These are phyloP conservation scores for Fusarium xyrophilum DNA, from an alignment of 2,329 filamentous ascomycete species.

Conservation along the genomic window DNA sequence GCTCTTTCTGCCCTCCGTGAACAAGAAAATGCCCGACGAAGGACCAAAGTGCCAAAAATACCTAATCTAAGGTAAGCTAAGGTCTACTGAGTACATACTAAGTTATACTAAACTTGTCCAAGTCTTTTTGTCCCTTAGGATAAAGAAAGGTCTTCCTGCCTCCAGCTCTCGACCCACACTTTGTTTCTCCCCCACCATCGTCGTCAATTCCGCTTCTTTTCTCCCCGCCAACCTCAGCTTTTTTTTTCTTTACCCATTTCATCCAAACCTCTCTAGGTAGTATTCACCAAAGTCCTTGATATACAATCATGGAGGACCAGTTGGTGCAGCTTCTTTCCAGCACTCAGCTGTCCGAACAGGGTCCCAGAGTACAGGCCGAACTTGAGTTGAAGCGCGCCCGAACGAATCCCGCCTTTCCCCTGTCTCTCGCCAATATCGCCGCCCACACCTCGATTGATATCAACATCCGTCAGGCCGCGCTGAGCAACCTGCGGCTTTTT, in stretches of 20 bases:
- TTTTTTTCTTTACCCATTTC: slow-evolving; percentile 17
- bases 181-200: slow-evolving; percentile 36
- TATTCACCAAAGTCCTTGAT: slow-evolving; percentile 19
- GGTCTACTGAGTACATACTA: background rate
- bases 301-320: slow-evolving; percentile 81
- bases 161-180: slow-evolving; percentile 27
- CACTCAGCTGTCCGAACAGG: slow-evolving; percentile 80
- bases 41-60: background rate
- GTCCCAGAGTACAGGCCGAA: slow-evolving; percentile 84
- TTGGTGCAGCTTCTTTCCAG: slow-evolving; percentile 86
- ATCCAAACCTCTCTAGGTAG: slow-evolving; percentile 2
- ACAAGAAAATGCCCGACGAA: background rate
- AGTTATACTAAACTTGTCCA: background rate
- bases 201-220: slow-evolving; percentile 33
- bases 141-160: background rate
- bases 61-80: background rate
- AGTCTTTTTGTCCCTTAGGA: background rate
- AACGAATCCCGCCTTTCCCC: slow-evolving; percentile 73
- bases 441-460: slow-evolving; percentile 75
- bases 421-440: slow-evolving; percentile 81
- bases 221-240: slow-evolving; percentile 37
- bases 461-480: slow-evolving; percentile 80
- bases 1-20: background rate
- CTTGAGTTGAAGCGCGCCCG: slow-evolving; percentile 77
- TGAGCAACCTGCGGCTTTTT: slow-evolving; percentile 81